phyloP scores from a whole-genome alignment of 2,329 filamentous ascomycete species.

The Phialophora tarda region DNA sequence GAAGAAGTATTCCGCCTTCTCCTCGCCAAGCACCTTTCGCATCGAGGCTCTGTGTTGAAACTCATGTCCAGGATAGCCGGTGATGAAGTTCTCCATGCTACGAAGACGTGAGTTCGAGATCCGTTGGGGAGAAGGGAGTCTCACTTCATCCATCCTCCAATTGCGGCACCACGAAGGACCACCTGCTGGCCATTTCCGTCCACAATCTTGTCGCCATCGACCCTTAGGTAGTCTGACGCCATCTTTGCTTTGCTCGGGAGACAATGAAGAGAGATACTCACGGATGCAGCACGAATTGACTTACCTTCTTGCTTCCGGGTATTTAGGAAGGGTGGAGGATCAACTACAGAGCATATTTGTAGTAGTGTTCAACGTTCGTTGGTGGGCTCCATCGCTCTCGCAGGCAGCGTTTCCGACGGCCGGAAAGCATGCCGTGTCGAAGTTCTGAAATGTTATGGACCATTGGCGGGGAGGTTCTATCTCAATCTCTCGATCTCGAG shows the following conservation, averaged over 20 bases:
- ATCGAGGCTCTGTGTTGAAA: constrained; percentile 61
- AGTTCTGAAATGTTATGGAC: background rate
- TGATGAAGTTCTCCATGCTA: constrained; percentile 67
- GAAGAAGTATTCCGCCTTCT: constrained; percentile 66
- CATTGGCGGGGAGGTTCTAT: background rate
- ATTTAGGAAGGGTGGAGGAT: constrained; percentile 4
- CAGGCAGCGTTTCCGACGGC: background rate
- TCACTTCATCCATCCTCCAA: constrained; percentile 53
- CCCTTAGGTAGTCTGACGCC: constrained; percentile 44
- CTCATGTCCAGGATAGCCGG: constrained; percentile 64
- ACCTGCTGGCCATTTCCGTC: constrained; percentile 53
- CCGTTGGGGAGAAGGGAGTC: background rate
- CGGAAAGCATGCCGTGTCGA: constrained; percentile 5
- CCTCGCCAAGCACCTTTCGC: constrained; percentile 56
- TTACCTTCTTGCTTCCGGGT: constrained; percentile 4
- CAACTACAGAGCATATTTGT: background rate
- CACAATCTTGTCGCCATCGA: constrained; percentile 54
- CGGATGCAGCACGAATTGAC: background rate
- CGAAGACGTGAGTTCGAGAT: background rate
- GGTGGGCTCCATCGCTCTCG: background rate
- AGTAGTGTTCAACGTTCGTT: background rate
- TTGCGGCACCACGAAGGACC: constrained; percentile 51
- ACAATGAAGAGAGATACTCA: background rate
- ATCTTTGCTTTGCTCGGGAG: constrained; percentile 9
- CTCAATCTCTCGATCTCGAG: background rate